Base-by-base conservation (phyloP, 148 eudicot genomes). In the Diospyros kaki region DNA sequence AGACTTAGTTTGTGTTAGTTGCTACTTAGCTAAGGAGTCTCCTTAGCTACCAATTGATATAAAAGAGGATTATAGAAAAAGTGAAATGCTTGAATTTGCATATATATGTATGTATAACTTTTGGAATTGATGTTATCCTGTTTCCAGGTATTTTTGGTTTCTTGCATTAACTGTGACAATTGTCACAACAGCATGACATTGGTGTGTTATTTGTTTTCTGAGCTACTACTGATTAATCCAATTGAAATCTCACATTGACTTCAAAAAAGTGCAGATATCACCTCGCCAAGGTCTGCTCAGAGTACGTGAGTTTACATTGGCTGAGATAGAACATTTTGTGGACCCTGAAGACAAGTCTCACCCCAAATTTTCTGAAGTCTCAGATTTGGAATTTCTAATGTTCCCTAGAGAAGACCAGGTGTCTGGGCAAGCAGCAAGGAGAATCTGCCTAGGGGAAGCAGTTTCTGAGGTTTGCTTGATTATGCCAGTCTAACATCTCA, bases 241-340 rank as follows among this genome's bases (percentile, higher is more conserved):
- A 74, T n/a, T 53, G 58, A 40, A 74, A 40, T 52, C 51, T 51
- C 39, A 69, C 50, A 50, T 41, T 58, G 68, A 39, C 14, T 9
- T 73, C 2, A 13, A 9, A 80, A 50, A 6, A 65, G 79, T 84
- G 70, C 85, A 94, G 98, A 94, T 94, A 82, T 94, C 97, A 68
- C 98, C 98, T 50, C 86, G 98, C 50, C 97, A 94, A 89, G 98
- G 98, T 75, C 93, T 94, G 72, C 82, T 94, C 52, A 83, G 98
- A 87, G 97, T 94, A 68, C 96, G 97, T 51, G 98, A 94, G 72
- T 94, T 94, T 77, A 94, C 97, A 17, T 85, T 94, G 53, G 98
- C 97, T 51, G 97, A 92, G 79, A 94, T 94, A 40, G 98, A 94
- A 80, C 98, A 94, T 72, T 94, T 94, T 87, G 97, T 94, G 79